Conservation (phyloP, 306 rosid species). For the Hippophae tibetana region DNA sequence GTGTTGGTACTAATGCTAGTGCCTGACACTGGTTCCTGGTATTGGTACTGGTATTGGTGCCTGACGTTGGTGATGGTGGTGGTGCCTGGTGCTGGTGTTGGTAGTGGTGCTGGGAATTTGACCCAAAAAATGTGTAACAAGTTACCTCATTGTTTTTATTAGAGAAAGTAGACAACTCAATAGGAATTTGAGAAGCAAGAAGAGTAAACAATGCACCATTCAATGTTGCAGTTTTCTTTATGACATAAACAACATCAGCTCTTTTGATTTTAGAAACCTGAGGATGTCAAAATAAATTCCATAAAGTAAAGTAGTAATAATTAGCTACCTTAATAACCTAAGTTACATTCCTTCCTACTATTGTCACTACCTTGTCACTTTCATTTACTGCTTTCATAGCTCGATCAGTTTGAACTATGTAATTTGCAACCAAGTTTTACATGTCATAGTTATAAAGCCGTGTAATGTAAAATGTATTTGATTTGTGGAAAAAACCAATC, state of each 20-base stretch:
- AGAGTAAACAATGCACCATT: slow-evolving; percentile 84
- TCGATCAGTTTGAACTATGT: slow-evolving; percentile 36
- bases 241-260: slow-evolving; percentile 62
- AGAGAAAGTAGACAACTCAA: slow-evolving; percentile 80
- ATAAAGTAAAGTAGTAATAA: too few species aligned
- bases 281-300: slow-evolving; percentile 17
- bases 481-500: too few species aligned
- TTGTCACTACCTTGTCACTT: slow-evolving; percentile 51
- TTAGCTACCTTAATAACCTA: too few species aligned
- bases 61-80: too few species aligned
- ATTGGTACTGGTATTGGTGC: too few species aligned
- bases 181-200: slow-evolving; percentile 82
- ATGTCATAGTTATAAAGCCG: too few species aligned
- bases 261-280: slow-evolving; percentile 82
- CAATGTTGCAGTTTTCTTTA: slow-evolving; percentile 86
- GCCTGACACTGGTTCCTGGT: too few species aligned
- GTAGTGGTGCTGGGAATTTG: too few species aligned
- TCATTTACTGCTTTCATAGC: slow-evolving; percentile 50
- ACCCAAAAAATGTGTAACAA: not conserved
- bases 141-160: slow-evolving; percentile 73
- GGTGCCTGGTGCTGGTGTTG: too few species aligned
- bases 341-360: slow-evolving; percentile 19
- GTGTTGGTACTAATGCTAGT: too few species aligned
- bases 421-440: not conserved
- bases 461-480: too few species aligned